Conservation (phyloP, 768 basidiomycete genomes). For the Leccinum uliginosum region DNA sequence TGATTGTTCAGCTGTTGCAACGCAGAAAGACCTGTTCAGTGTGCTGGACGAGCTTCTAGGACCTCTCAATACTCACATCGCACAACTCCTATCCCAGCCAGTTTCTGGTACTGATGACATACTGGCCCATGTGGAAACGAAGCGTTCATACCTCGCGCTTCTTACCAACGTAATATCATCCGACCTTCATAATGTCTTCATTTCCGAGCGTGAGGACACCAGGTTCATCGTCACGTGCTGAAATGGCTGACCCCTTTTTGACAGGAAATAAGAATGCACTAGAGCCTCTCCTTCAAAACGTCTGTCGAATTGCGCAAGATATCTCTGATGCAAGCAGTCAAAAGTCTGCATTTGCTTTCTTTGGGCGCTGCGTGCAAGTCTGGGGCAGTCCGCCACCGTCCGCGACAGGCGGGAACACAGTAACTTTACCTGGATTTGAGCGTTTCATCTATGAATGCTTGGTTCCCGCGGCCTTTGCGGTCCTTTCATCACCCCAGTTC, state of each 20-base stretch:
- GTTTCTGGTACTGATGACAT: conserved; percentile 85
- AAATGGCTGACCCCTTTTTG: not conserved
- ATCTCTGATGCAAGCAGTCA: conserved; percentile 71
- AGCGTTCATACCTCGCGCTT: conserved; percentile 82
- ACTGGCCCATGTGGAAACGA: conserved; percentile 72
- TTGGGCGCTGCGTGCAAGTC: conserved; percentile 58
- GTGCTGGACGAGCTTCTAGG: conserved; percentile 89
- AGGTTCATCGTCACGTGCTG: conserved; percentile 21
- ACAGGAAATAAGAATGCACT: conserved; percentile 62
- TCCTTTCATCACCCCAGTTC: conserved; percentile 74
- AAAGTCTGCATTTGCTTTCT: conserved; percentile 76
- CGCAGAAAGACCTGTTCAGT: conserved; percentile 75
- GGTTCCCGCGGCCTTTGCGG: conserved; percentile 76
- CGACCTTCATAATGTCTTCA: conserved; percentile 80
- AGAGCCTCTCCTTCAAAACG: conserved; percentile 70
- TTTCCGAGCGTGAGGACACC: conserved; percentile 65
- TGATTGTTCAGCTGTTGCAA: not conserved
- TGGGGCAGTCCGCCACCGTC: conserved; percentile 59
- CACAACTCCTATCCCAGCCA: conserved; percentile 73
- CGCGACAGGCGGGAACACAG: conserved; percentile 32
- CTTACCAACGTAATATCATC: conserved; percentile 77
- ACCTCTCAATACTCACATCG: conserved; percentile 81
- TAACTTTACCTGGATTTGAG: conserved; percentile 82
- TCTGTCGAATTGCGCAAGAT: conserved; percentile 71
- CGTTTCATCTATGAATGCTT: conserved; percentile 85